phyloP scores from a whole-genome alignment of 2,329 filamentous ascomycete species.

The Sclerotiophoma versabilis region DNA sequence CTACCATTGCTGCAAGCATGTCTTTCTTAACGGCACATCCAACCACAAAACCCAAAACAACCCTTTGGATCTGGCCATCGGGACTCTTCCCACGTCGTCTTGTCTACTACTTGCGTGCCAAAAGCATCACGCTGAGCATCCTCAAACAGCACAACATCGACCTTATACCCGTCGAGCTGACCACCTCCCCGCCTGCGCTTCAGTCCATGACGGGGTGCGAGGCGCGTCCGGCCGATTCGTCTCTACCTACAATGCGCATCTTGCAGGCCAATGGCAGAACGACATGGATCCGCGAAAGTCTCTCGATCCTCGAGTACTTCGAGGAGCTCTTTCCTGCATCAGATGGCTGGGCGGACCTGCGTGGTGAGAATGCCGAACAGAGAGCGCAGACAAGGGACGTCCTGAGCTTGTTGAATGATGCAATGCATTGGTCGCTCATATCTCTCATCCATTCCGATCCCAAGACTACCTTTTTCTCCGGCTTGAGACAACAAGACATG shows the following conservation, averaged over 20 bases:
- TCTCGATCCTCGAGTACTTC: slow-evolving; percentile 21
- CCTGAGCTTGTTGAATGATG: slow-evolving; percentile 14
- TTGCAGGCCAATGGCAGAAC: not conserved
- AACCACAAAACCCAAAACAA: slow-evolving; percentile 6
- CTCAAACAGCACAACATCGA: slow-evolving; percentile 22
- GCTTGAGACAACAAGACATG: slow-evolving; percentile 9
- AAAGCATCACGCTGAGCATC: slow-evolving; percentile 17
- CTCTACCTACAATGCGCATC: slow-evolving; percentile 23
- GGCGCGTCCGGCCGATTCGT: slow-evolving; percentile 10
- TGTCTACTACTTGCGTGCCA: slow-evolving; percentile 28
- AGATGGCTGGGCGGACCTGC: slow-evolving; percentile 5
- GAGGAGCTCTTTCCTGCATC: slow-evolving; percentile 18
- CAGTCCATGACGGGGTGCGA: slow-evolving; percentile 14
- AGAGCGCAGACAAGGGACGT: slow-evolving; percentile 19
- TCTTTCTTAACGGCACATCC: too few species aligned
- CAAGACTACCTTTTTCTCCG: slow-evolving; percentile 15
- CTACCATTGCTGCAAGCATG: too few species aligned
- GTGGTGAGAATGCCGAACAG: slow-evolving; percentile 14
- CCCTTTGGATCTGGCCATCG: slow-evolving; percentile 30
- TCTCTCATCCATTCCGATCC: slow-evolving; percentile 13
- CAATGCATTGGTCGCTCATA: slow-evolving; percentile 2
- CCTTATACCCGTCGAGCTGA: slow-evolving; percentile 20
- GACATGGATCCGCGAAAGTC: slow-evolving; percentile 18
- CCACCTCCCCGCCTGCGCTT: slow-evolving; percentile 3
- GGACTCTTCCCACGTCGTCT: slow-evolving; percentile 31